Percentiles rank a stretch among this genome's conserved stretches.
Conservation (phyloP, 2,329 filamentous ascomycete species). For the Colletotrichum cordylinicola region DNA sequence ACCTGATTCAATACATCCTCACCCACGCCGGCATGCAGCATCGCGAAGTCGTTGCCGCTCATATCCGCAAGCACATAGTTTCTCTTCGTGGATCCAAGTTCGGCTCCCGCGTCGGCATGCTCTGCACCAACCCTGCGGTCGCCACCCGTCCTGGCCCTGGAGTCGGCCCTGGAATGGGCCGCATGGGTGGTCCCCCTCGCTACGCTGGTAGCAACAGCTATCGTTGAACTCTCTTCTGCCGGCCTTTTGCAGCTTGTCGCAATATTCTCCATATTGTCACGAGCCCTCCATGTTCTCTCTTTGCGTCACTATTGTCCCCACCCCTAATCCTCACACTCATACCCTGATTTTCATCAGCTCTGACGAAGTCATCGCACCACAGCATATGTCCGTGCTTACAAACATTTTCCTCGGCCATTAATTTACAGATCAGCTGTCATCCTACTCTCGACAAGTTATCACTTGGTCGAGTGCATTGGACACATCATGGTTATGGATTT, state of each 20-base stretch:
- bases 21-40: constrained; percentile 87
- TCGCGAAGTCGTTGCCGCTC: constrained; percentile 88
- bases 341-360: constrained; percentile 32
- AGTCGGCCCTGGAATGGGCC: constrained; percentile 68
- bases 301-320: constrained; percentile 11
- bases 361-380: constrained; percentile 37
- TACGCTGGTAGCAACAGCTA: constrained; percentile 51
- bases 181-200: constrained; percentile 65
- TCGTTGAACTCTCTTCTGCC: constrained; percentile 48
- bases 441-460: constrained; percentile 58
- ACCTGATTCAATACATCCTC: constrained; percentile 96
- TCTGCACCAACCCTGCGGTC: constrained; percentile 94
- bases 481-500: constrained; percentile 67
- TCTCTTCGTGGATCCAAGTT: constrained; percentile 98
- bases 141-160: constrained; percentile 89
- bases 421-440: constrained; percentile 63
- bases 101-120: constrained; percentile 96
- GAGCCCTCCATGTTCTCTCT: constrained; percentile 24
- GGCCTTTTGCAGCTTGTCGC: neutral
- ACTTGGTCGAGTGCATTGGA: constrained; percentile 61
- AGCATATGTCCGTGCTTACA: constrained; percentile 48
- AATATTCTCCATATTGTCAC: constrained; percentile 28
- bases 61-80: constrained; percentile 99
- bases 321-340: neutral
- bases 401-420: constrained; percentile 57